Conservation (phyloP, 805 yeast species). For the Maudiozyma turicensis region DNA sequence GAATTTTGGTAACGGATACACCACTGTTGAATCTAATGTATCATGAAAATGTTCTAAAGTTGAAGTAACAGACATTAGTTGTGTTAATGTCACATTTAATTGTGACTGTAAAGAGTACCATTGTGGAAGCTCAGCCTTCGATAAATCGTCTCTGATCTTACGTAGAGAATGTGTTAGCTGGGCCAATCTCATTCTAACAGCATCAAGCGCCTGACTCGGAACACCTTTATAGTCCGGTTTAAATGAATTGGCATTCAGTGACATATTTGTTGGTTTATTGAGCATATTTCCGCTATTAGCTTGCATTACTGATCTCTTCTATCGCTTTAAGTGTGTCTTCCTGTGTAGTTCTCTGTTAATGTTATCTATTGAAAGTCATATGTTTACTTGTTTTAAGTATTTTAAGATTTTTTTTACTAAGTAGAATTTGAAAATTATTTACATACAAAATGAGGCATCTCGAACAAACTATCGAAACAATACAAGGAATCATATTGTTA, state of each 20-base stretch:
- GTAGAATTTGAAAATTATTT: no score
- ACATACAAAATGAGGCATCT: no score
- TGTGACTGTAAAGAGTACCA: slow-evolving; percentile 68
- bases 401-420: neutral
- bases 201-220: slow-evolving; percentile 54
- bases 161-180: slow-evolving; percentile 52
- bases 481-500: no score
- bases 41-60: slow-evolving; percentile 56
- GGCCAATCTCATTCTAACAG: slow-evolving; percentile 50
- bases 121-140: slow-evolving; percentile 37
- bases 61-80: slow-evolving; percentile 64
- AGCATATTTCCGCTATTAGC: neutral
- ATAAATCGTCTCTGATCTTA: slow-evolving; percentile 45
- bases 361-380: neutral
- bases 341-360: neutral
- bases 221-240: slow-evolving; percentile 31
- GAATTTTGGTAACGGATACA: slow-evolving; percentile 73
- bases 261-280: neutral
- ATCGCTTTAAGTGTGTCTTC: no score
- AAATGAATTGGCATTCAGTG: slow-evolving; percentile 2
- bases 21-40: slow-evolving; percentile 55
- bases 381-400: neutral
- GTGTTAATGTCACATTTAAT: slow-evolving; percentile 73
- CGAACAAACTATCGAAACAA: no score
- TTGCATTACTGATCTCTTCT: neutral